Evolutionary conservation across 2,329 filamentous ascomycete genomes (phyloP).

Genomic region (Aureobasidium vineae): DNA sequence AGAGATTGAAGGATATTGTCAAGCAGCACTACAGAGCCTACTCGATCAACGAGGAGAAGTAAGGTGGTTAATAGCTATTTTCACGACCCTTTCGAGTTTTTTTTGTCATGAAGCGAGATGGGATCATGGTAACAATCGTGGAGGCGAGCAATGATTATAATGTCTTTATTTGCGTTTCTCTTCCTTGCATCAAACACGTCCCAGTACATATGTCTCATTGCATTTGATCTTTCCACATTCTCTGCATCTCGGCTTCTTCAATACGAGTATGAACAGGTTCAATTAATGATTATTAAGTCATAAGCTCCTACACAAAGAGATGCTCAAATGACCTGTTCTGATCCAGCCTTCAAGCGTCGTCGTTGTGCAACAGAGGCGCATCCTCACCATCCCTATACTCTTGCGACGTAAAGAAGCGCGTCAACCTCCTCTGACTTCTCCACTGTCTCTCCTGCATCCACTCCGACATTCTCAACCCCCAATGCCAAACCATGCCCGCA

Average conservation of each 20-base stretch:
- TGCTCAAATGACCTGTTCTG: neutral
- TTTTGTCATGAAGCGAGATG: neutral
- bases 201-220: slow-evolving; percentile 7
- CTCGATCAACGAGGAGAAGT: slow-evolving; percentile 14
- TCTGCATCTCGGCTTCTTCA: neutral
- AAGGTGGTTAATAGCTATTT: neutral
- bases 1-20: slow-evolving; percentile 70
- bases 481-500: slow-evolving; percentile 77
- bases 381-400: slow-evolving; percentile 11
- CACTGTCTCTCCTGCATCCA: slow-evolving; percentile 6
- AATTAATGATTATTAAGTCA: neutral
- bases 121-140: slow-evolving; percentile 1
- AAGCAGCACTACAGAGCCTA: slow-evolving; percentile 34
- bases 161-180: slow-evolving; percentile 8
- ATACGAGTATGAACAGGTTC: neutral
- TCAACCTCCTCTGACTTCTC: slow-evolving; percentile 6
- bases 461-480: slow-evolving; percentile 52
- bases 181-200: neutral
- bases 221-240: neutral
- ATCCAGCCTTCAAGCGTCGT: neutral
- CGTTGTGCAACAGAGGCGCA: slow-evolving; percentile 6
- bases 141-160: slow-evolving; percentile 3
- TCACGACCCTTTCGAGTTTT: neutral
- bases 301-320: neutral
- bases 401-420: slow-evolving; percentile 4